These are phyloP conservation scores for Agrocybe praecox DNA, from an alignment of 768 basidiomycete species.

Conservation along the genomic window DNA sequence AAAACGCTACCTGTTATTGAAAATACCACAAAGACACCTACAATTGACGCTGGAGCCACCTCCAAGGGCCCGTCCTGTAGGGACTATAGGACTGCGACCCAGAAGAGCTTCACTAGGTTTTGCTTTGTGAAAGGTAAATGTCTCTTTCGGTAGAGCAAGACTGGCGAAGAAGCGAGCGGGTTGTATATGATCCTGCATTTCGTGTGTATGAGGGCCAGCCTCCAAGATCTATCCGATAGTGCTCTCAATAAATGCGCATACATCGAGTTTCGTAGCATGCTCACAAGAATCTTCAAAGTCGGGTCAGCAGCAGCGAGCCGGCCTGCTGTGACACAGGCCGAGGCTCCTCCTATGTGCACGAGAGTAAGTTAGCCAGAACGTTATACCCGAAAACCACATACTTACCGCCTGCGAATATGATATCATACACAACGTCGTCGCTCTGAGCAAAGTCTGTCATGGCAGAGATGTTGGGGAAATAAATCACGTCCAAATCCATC, in stretches of 20 bases:
- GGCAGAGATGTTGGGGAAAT: too few relatives aligned
- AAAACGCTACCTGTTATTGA: too few relatives aligned
- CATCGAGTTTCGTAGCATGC: not conserved
- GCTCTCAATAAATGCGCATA: not conserved
- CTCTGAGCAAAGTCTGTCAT: too few relatives aligned
- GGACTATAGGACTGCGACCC: constrained; percentile 46
- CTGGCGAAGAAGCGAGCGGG: constrained; percentile 53
- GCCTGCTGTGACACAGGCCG: constrained; percentile 57
- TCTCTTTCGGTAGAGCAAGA: constrained; percentile 35
- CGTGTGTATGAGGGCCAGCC: constrained; percentile 52
- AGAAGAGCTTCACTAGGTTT: constrained; percentile 43
- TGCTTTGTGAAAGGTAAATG: constrained; percentile 45
- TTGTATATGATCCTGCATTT: constrained; percentile 49
- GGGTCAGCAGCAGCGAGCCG: constrained; percentile 57
- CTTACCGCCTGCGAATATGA: constrained; percentile 62
- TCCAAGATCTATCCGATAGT: constrained; percentile 52
- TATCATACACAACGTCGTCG: too few relatives aligned
- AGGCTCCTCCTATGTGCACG: constrained; percentile 43
- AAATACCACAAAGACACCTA: constrained; percentile 22
- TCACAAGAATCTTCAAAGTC: constrained; percentile 53
- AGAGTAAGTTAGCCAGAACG: not conserved
- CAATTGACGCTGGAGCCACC: constrained; percentile 69
- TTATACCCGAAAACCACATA: not conserved
- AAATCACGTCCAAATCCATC: too few relatives aligned
- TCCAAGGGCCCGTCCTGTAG: constrained; percentile 53